Evolutionary conservation across 2,329 filamentous ascomycete genomes (phyloP), one percentile per base, ranked within the genome.

Genomic region (Ophiostoma pallidulum): DNA sequence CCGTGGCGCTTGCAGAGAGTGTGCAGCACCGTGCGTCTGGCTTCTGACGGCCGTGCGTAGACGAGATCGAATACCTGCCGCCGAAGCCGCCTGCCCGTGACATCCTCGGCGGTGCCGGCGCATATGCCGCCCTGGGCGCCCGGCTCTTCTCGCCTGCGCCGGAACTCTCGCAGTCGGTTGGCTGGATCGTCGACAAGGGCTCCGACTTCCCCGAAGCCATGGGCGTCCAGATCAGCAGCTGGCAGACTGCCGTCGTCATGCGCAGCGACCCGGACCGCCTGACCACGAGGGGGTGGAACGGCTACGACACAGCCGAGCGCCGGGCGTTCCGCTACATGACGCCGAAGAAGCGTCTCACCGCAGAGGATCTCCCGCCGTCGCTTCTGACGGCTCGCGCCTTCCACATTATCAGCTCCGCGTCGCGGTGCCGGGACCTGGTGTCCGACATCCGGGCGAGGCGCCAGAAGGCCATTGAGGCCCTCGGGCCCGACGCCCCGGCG

Each of bases 201-300:
- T 83, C 78, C 14, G 92, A 97, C 65, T 97, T 97, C 56, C 90
- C 91, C 0, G 54, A 69, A 0, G 66, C 75, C 12, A 71, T 94
- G 45, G 74, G 75, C 41, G 60, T 72, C 2, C 70, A 77, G 37
- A 80, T 98, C 55, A 66, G 74, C 13, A 73, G 77, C 37, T 96
- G 92, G 90, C 66, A 80, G 14, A 95, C 90, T 1, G 77, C 78
- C 6, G 85, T 78, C 18, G 59, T 88, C 14, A 68, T 92, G 54
- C 78, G 89, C 45, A 67, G 78, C 41, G 80, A 85, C 46, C 69
- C 72, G 1, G 64, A 73, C 7, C 79, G 86, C 20, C 71, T 86
- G 42, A 97, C 91, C 3, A 98, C 92, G 0, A 79, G 88, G 39
- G 90, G 85, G 39, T 95, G 88, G 87, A 97, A 97, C 62, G 86